Percentiles rank a stretch among this genome's conserved stretches.
phyloP scores from a whole-genome alignment of 2,329 filamentous ascomycete genomes.

The Zelopaecilomyces penicillatus region DNA sequence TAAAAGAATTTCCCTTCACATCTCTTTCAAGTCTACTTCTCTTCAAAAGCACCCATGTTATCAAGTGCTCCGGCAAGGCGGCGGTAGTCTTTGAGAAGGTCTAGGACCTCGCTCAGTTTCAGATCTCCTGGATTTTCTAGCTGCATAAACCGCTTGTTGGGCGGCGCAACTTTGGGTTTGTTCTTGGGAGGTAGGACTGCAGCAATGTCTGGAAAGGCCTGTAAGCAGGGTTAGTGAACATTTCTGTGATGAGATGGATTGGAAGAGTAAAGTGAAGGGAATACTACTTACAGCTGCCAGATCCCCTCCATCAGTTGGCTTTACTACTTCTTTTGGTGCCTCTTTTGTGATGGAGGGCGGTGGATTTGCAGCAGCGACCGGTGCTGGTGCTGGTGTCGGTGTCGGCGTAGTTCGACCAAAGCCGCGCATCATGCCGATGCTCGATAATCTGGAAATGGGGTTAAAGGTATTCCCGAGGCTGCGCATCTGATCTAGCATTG shows the following conservation, averaged over 20 bases:
- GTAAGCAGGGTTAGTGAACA: conserved; percentile 5
- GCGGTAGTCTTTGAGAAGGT: conserved; percentile 66
- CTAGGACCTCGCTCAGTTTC: conserved; percentile 62
- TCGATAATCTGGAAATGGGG: conserved; percentile 68
- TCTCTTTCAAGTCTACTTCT: conserved; percentile 18
- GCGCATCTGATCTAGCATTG: conserved; percentile 70
- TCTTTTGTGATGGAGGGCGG: background rate
- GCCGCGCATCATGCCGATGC: conserved; percentile 65
- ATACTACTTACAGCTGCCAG: conserved; percentile 43
- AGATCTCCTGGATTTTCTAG: conserved; percentile 62
- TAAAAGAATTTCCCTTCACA: no score
- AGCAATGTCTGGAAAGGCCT: conserved; percentile 56
- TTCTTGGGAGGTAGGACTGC: conserved; percentile 47
- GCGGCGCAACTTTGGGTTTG: conserved; percentile 50
- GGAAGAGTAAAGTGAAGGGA: no score
- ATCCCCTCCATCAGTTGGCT: conserved; percentile 44
- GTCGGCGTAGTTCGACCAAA: conserved; percentile 54
- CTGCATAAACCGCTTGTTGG: conserved; percentile 66
- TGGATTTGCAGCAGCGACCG: background rate
- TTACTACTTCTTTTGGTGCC: conserved; percentile 26
- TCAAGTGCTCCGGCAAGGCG: conserved; percentile 58
- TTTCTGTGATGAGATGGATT: background rate
- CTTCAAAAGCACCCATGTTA: conserved; percentile 52
- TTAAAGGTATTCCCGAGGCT: conserved; percentile 75
- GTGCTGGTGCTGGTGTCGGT: conserved; percentile 23